Conservation (phyloP, 1,139 yeast genomes). For the Candida glucosophila region DNA sequence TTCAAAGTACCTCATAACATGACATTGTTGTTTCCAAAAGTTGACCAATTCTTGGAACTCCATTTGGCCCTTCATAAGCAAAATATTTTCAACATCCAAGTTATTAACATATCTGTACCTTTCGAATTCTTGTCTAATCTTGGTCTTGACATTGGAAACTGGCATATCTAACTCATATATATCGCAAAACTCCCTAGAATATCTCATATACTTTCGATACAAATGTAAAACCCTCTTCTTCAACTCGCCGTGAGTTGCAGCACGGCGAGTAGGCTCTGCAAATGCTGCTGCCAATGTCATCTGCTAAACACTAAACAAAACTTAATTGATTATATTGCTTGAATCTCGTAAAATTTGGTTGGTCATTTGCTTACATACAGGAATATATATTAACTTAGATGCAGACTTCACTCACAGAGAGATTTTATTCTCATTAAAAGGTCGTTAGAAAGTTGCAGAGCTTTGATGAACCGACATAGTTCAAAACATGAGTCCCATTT, state of each 20-base stretch:
- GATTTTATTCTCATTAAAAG: constrained; percentile 15
- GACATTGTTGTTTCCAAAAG: constrained; percentile 89
- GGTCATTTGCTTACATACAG: constrained; percentile 12
- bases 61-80: constrained; percentile 81
- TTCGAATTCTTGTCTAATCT: constrained; percentile 84
- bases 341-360: constrained; percentile 23
- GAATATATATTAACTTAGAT: constrained; percentile 9
- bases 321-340: no score
- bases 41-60: constrained; percentile 83
- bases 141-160: constrained; percentile 71
- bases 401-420: constrained; percentile 2
- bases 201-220: constrained; percentile 65
- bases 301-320: no score
- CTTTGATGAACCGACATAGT: constrained; percentile 35
- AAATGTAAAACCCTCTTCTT: constrained; percentile 57
- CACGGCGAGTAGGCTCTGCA: constrained; percentile 73
- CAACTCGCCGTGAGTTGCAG: constrained; percentile 55
- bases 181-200: constrained; percentile 55
- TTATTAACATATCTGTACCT: constrained; percentile 69
- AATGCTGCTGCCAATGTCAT: constrained; percentile 73
- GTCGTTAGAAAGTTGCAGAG: constrained; percentile 31
- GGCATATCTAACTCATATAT: constrained; percentile 79
- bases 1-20: constrained; percentile 75
- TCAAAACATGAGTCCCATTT: constrained; percentile 42
- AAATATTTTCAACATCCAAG: constrained; percentile 55